Evolutionary conservation across 1,284 basidiomycete species (phyloP), one percentile per base, ranked within the genome.

Genomic region (Sutorius eximius): DNA sequence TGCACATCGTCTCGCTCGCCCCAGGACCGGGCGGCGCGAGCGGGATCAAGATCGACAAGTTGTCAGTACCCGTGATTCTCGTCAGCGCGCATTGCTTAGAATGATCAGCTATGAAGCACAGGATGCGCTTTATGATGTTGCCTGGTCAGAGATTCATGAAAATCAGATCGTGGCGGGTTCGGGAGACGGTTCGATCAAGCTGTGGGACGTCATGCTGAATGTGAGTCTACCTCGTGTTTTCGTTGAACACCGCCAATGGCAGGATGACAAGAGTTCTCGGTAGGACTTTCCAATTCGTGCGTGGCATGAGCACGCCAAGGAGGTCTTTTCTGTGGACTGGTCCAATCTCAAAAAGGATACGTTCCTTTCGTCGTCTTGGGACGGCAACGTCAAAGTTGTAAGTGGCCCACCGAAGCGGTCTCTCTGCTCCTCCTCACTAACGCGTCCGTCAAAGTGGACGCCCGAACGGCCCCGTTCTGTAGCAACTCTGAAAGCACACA

Each of bases 261-360:
- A 59, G 49, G 54, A 33, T 66, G 57, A 70, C 62, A 68, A 71
- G 3, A 74, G 69, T 60, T 7, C 50, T 61, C 43, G 63, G 27
- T 78, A 95, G 89, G 88, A 94, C 65, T 82, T 89, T 57, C 96
- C 96, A 0, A 89, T 98, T 55, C 85, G 87, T 54, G 85, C 85
- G 49, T 99, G 95, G 95, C 87, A 92, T 61, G 96, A 98, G 72
- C 96, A 99, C 70, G 82, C 85, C 7, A 83, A 89, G 43, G 96
- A 99, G 69, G 92, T 95, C 7, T 95, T 93, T 74, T 90, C 89
- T n/a, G 83, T 98, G 12, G 93, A 99, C 71, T 99, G 96, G 96
- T 95, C 91, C 60, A 98, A 98, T 71, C 73, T 97, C 56, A 86
- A 91, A 63, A 99, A 99, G 71, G 88, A 93, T 57, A 80, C 84